Base-by-base conservation (phyloP, 2,329 filamentous ascomycete species). In the Beauveria asiatica region DNA sequence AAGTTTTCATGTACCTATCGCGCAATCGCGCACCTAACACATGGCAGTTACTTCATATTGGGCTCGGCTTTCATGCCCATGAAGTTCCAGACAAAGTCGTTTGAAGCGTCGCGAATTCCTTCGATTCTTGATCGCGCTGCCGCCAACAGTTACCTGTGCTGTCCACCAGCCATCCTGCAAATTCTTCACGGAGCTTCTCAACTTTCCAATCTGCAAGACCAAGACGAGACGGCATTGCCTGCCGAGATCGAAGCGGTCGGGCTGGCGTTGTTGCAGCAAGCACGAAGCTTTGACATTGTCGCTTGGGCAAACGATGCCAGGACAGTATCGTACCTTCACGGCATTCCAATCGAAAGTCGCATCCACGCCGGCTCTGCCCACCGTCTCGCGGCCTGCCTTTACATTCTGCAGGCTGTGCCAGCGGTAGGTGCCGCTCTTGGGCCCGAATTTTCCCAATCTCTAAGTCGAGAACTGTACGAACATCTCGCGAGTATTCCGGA, bases 401-500 rank as follows among this genome's bases (percentile, higher is more conserved):
- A 80, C 61, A 75, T 78, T 21, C 56, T 78, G 4, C 73, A 79
- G 44, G 74, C 74, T 0, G 69, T 73, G 23, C 70, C 72, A 2
- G 61, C 69, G 0, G 64, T 74, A 11, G 64, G 65, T 9, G 65
- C 68, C 10, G 62, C 64, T 17, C 66, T 70, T 6, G 69, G 66
- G 11, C 66, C 71, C 1, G 63, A 69, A 11, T 62, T 71, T 33
- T 66, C 63, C 4, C 69, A 72, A 3, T 60, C 65, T 1, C 68
- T 84, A 3, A 76, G 76, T 16, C 63, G 72, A 2, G 78, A 81
- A 25, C 72, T 82, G 1, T 73, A 81, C 7, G 60, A 74, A 3
- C 76, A 81, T 27, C 70, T 84, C 3, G 74, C 75, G 0, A 71
- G 70, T 44, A 76, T 85, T 2, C 75, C 76, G 0, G 73, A 77